Evolutionary conservation across 495 filamentous ascomycete species (phyloP).

Genomic region (Podospora comata): DNA sequence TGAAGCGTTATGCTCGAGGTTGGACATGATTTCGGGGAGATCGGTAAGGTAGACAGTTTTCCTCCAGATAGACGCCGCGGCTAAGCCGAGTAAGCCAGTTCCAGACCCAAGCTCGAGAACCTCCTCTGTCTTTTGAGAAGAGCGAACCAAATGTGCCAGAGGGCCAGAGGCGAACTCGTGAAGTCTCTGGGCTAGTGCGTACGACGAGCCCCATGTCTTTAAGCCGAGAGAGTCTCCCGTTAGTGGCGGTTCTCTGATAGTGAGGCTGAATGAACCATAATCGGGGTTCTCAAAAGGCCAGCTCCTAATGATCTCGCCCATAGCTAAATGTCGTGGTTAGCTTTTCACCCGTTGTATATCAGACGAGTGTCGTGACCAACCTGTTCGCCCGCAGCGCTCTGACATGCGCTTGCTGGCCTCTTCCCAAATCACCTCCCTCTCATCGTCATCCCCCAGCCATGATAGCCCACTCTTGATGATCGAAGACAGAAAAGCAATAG

Average conservation of each 20-base stretch:
- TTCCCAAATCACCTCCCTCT: conserved; percentile 74
- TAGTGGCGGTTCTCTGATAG: conserved; percentile 79
- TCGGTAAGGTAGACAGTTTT: conserved; percentile 45
- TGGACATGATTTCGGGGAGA: conserved; percentile 44
- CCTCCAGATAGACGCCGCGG: conserved; percentile 44
- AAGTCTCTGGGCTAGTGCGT: conserved; percentile 77
- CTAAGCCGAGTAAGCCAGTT: conserved; percentile 60
- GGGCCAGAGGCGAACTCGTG: conserved; percentile 35
- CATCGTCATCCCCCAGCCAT: conserved; percentile 72
- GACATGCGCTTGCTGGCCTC: conserved; percentile 71
- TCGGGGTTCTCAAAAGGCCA: conserved; percentile 58
- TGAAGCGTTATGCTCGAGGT: conserved; percentile 40
- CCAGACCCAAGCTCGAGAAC: conserved; percentile 63
- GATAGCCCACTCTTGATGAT: conserved; percentile 70
- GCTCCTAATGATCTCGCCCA: conserved; percentile 70
- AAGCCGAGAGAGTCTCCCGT: conserved; percentile 84
- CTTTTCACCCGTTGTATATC: not conserved
- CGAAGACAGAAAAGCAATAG: conserved; percentile 63
- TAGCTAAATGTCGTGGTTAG: conserved; percentile 48
- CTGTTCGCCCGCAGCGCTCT: conserved; percentile 75
- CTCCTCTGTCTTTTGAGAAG: conserved; percentile 14
- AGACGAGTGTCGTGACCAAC: conserved; percentile 20
- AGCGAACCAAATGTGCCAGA: conserved; percentile 38
- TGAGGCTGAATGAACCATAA: conserved; percentile 50
- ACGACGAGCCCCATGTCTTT: conserved; percentile 90